A percentile compares a stretch with the other conserved stretches of the same genome.
Conservation (phyloP, 208 protist genomes). For the Eutreptiella sp. region DNA sequence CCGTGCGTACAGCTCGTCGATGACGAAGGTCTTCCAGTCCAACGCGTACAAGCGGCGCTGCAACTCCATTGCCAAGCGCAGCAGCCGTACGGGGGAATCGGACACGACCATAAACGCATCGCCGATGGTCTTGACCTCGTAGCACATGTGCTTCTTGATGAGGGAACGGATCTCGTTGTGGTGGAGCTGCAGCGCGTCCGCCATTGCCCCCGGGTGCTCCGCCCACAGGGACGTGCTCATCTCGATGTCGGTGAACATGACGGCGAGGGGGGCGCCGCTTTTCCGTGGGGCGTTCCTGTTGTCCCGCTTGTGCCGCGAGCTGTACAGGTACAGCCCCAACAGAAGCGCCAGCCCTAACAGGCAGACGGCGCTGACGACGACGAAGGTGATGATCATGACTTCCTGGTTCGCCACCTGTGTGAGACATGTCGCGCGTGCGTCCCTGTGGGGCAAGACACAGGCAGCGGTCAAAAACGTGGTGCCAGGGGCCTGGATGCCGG, state of each 20-base stretch:
- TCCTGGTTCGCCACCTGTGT: too few relatives aligned
- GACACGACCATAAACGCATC: conserved; percentile 73
- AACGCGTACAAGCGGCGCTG: conserved; percentile 47
- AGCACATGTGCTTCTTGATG: conserved; percentile 56
- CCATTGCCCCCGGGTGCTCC: conserved; percentile 48
- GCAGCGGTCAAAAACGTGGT: too few relatives aligned
- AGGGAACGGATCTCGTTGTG: conserved; percentile 54
- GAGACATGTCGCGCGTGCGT: too few relatives aligned
- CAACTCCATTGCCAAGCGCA: conserved; percentile 46
- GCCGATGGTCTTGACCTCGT: conserved; percentile 74
- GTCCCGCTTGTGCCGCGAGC: conserved; percentile 40
- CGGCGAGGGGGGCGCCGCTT: conserved; percentile 41
- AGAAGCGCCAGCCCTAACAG: too few relatives aligned
- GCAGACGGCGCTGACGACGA: too few relatives aligned
- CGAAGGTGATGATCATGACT: too few relatives aligned
- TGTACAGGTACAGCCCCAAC: too few relatives aligned
- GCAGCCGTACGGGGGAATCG: conserved; percentile 41
- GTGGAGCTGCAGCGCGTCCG: conserved; percentile 54
- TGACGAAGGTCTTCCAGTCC: conserved; percentile 46
- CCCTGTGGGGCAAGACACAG: too few relatives aligned
- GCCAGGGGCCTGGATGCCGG: too few relatives aligned
- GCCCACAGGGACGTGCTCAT: conserved; percentile 68
- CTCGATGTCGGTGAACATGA: conserved; percentile 68
- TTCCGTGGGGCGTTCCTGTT: conserved; percentile 48
- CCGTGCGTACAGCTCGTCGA: conserved; percentile 51